These are phyloP conservation scores for Albifimbria verrucaria DNA, from an alignment of 2,329 filamentous ascomycete genomes.

Conservation along the genomic window DNA sequence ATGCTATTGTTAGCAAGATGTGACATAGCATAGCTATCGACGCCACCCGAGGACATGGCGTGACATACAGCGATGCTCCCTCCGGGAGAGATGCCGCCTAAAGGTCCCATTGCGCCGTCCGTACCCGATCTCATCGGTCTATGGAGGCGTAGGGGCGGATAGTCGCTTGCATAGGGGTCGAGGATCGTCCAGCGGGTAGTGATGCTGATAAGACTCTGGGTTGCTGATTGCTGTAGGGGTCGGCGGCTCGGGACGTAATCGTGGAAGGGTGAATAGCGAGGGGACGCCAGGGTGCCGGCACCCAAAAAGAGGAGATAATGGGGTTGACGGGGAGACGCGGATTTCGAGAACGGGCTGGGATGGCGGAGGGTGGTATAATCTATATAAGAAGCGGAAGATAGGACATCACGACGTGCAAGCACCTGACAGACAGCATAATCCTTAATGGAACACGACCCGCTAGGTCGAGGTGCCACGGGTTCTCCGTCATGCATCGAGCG, in stretches of 20 bases:
- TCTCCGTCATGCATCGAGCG: constrained; percentile 12
- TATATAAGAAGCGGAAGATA: background rate
- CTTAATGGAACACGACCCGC: constrained; percentile 19
- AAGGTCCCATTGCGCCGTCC: constrained; percentile 61
- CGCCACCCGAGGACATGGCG: too few relatives aligned
- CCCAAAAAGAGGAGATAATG: constrained; percentile 5
- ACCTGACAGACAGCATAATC: constrained; percentile 17
- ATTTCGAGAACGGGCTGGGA: too few relatives aligned
- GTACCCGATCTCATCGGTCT: constrained; percentile 44
- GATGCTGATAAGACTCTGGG: too few relatives aligned
- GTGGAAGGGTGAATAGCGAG: background rate
- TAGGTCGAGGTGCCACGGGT: background rate
- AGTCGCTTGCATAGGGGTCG: constrained; percentile 4
- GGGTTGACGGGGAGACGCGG: background rate
- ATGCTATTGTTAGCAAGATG: constrained; percentile 16
- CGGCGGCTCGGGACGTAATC: background rate
- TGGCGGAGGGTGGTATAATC: background rate
- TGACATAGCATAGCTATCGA: too few relatives aligned
- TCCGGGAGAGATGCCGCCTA: constrained; percentile 73
- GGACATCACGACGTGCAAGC: constrained; percentile 1
- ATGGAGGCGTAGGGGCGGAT: constrained; percentile 20
- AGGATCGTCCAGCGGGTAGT: too few relatives aligned
- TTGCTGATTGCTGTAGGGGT: too few relatives aligned
- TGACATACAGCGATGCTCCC: constrained; percentile 70
- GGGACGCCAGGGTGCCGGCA: constrained; percentile 14